Evolutionary conservation across 2,329 filamentous ascomycete genomes (phyloP), one percentile per base, ranked within the genome.

Genomic region (Tolypocladium cylindrosporum): DNA sequence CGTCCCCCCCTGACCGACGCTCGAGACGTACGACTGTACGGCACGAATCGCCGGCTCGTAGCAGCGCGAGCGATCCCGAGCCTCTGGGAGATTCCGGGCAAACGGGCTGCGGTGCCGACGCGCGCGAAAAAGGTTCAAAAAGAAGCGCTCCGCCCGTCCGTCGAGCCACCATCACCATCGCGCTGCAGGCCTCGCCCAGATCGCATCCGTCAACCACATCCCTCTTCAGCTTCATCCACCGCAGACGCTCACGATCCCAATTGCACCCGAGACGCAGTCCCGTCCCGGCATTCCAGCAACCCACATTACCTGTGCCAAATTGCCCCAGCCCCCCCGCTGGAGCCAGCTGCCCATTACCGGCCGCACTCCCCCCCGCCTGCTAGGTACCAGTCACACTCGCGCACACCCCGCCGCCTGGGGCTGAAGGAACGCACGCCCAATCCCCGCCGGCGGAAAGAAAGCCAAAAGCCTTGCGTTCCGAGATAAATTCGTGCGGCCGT

Each of bases 401-500:
- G 24, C 45, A 51, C 45, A 14, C n/a, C 43, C 39, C 13, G 11
- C 43, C 36, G 39, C 55, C 57, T 55, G 42, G 52, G 54, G 55
- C 27, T 54, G 52, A 54, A 45, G 43, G 43, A 41, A 40, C 52
- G 34, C n/a, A 54, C 59, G 42, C 61, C 61, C 61, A 65, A 63
- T 62, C 58, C 63, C 58, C 56, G 60, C 61, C 58, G 57, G 58
- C 62, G 13, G 39, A 61, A 63, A 61, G 60, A 61, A 58, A 60
- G 63, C 64, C 66, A 66, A 67, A 65, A 61, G 60, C 43, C 10
- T 45, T 27, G 59, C 62, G 62, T 71, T 71, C 69, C 69, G 69
- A 63, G 65, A 69, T 70, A 69, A 70, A 65, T 65, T 71, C 69
- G 69, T 71, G 69, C 45, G 48, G 45, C 56, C 50, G 37, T 57